Conservation (phyloP, 345 rosid genomes). For the Fremontodendron californicum region DNA sequence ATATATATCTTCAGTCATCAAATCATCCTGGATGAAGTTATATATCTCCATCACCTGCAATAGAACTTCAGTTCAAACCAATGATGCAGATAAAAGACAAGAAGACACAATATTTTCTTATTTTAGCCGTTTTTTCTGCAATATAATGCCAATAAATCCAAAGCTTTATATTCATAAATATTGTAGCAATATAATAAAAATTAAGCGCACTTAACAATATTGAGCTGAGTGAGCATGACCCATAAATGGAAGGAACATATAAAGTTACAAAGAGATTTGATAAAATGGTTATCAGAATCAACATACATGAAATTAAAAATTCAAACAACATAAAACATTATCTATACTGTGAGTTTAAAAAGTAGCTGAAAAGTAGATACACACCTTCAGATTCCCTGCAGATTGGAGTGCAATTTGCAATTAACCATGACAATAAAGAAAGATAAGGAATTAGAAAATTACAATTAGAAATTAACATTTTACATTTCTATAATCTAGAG, state of each 20-base stretch:
- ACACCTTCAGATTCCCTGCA: constrained; percentile 86
- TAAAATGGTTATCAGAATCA: constrained; percentile 1
- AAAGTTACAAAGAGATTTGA: not conserved
- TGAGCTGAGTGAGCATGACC: not conserved
- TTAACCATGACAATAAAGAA: constrained; percentile 19
- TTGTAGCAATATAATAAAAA: not conserved
- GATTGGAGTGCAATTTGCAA: constrained; percentile 29
- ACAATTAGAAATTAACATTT: not conserved
- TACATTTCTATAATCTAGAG: constrained; percentile 8
- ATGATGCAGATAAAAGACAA: not conserved
- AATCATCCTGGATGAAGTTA: constrained; percentile 88
- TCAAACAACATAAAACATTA: not conserved
- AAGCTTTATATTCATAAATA: not conserved
- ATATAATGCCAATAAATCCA: not conserved
- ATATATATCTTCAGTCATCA: constrained; percentile 98
- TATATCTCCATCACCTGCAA: constrained; percentile 82
- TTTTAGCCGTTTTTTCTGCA: not conserved
- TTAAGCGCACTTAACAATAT: not conserved
- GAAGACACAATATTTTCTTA: not conserved
- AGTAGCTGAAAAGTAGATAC: constrained; percentile 22
- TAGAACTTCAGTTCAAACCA: constrained; percentile 18
- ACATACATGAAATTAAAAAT: constrained; percentile 3
- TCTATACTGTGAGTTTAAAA: not conserved
- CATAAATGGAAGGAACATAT: not conserved
- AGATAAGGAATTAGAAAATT: constrained; percentile 27